A percentile compares a stretch with the other conserved stretches of the same genome.
phyloP scores from a whole-genome alignment of 768 basidiomycete species.

The Chalciporus chontae region DNA sequence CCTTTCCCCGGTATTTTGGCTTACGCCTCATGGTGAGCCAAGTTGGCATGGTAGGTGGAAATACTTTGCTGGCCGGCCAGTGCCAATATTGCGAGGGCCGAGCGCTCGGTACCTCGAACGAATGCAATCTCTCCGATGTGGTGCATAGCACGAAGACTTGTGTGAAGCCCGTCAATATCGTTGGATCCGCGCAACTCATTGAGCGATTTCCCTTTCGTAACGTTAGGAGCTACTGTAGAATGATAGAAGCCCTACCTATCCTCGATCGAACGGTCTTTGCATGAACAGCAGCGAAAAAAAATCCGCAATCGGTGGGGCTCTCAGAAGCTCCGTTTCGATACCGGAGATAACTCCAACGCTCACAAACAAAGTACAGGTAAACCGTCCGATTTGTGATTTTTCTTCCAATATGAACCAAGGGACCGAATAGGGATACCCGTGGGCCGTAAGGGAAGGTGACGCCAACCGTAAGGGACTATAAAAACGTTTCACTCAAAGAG shows the following conservation, averaged over 20 bases:
- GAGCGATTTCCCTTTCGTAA: no score
- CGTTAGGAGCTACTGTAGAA: no score
- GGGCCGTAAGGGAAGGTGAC: constrained; percentile 3
- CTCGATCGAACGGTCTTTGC: no score
- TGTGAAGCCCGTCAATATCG: no score
- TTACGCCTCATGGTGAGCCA: background rate
- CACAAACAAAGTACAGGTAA: background rate
- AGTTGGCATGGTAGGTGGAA: background rate
- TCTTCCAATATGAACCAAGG: constrained; percentile 3
- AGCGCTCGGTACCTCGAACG: background rate
- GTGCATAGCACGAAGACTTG: no score
- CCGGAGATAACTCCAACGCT: constrained; percentile 12
- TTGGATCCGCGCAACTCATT: no score
- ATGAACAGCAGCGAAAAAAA: no score
- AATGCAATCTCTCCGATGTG: no score
- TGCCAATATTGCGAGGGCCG: background rate
- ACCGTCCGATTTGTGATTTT: background rate
- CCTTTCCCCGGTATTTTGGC: constrained; percentile 7
- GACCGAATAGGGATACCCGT: constrained; percentile 5
- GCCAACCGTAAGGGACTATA: constrained; percentile 3
- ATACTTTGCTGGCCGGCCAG: constrained; percentile 1
- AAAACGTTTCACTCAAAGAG: constrained; percentile 17
- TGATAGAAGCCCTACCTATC: no score
- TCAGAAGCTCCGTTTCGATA: no score
- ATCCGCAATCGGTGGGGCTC: no score